Evolutionary conservation across 805 yeast species (phyloP).

Genomic region (Tetrapisispora namnaoensis): DNA sequence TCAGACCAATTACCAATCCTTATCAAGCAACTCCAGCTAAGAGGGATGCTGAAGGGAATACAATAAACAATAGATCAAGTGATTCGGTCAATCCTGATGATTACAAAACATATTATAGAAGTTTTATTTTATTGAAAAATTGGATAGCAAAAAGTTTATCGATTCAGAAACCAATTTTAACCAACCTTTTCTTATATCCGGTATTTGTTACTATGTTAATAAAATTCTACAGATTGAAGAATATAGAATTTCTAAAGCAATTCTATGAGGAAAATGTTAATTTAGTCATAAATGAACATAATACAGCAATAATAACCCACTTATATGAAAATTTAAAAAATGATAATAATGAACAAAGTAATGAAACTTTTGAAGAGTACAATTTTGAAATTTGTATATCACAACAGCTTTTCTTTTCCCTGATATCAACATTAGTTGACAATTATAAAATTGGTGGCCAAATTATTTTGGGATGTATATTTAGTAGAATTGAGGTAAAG

Average conservation of each 20-base stretch:
- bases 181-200: conserved; percentile 70
- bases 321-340: neutral
- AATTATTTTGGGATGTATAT: neutral
- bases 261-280: neutral
- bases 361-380: neutral
- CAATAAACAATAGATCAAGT: conserved; percentile 8
- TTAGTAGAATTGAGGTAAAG: neutral
- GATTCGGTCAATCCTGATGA: neutral
- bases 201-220: conserved; percentile 24
- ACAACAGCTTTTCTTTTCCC: conserved; percentile 69
- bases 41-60: conserved; percentile 22
- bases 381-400: conserved; percentile 40
- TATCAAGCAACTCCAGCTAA: conserved; percentile 15
- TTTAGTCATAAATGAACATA: neutral
- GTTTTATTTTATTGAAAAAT: conserved; percentile 68
- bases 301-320: neutral
- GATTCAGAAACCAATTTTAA: conserved; percentile 76
- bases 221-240: neutral
- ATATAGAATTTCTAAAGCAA: neutral
- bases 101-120: conserved; percentile 31
- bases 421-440: conserved; percentile 76
- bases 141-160: conserved; percentile 91
- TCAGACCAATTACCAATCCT: conserved; percentile 28
- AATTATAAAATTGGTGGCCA: conserved; percentile 81
- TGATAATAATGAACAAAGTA: neutral